Conservation (phyloP, 345 rosid genomes). For the Trapa incisa region DNA sequence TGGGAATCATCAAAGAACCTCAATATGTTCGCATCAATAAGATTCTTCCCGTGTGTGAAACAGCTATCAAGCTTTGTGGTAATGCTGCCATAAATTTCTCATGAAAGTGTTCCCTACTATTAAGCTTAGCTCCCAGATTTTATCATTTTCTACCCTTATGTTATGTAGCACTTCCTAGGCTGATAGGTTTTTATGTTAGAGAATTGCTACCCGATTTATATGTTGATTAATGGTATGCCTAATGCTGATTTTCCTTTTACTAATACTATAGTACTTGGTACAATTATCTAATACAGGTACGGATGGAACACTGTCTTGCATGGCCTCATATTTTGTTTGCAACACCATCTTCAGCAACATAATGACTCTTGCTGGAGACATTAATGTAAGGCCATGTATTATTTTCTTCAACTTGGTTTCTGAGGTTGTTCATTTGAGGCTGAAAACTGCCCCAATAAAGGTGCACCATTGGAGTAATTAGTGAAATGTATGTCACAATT, state of each 20-base stretch:
- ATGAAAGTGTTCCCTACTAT: not conserved
- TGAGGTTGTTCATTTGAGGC: not conserved
- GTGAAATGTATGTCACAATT: not conserved
- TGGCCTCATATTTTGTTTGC: constrained; percentile 94
- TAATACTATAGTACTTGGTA: not conserved
- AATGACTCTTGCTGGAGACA: constrained; percentile 42
- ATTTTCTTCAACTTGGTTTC: not conserved
- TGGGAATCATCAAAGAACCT: constrained; percentile 54
- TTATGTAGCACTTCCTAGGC: not conserved
- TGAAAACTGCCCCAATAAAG: not conserved
- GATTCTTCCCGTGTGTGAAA: constrained; percentile 77
- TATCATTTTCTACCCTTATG: not conserved
- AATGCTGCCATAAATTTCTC: constrained; percentile 5
- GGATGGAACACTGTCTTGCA: constrained; percentile 77
- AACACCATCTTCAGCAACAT: constrained; percentile 64
- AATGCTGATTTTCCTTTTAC: not conserved
- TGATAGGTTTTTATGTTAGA: not conserved
- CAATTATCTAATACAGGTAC: constrained; percentile 41
- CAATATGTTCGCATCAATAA: constrained; percentile 51
- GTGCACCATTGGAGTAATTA: not conserved
- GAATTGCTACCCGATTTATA: not conserved
- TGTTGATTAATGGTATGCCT: not conserved
- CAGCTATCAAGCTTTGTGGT: constrained; percentile 91
- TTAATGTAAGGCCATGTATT: constrained; percentile 47
- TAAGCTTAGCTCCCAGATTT: not conserved